Base-by-base conservation (phyloP, 2,329 filamentous ascomycete species). In the Curvularia sp. region DNA sequence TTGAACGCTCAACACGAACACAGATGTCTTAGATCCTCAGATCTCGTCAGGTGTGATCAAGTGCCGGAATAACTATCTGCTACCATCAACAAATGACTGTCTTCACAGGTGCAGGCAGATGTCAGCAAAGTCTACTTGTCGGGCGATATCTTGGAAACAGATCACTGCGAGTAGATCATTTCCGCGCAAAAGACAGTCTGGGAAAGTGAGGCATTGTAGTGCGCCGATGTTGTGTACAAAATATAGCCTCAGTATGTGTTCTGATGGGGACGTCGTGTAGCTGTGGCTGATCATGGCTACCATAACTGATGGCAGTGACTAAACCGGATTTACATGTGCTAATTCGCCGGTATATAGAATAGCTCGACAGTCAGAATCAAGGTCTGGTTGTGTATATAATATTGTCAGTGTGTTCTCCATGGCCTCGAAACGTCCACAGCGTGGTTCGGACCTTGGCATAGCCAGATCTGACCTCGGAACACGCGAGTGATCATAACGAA, bases 201-300 rank as follows among this genome's bases (percentile, higher is more conserved):
- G 27, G 28, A 32, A 54, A 54, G 51, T 54, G 43, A 42, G 21
- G 32, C 34, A 27, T 32, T 13, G 36, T 19, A 10, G 12, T 28
- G 41, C 25, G 12, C 8, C 8, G 15, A 52, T 25, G 41, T 12
- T 15, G 41, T 41, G 34, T 34, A 42, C 36, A 38, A 3, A n/a
- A 34, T 2, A 28, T 12, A 30, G 9, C 39, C 15, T 46, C 28
- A 28, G 18, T 13, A 38, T 21, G 34, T 54, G 27, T 3, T 19
- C 13, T 25, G 10, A 18, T 28, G 19, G 23, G n/a, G 3, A 38
- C 15, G 25, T 28, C 18, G 51, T 54, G 51, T 54, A 42, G 18
- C 51, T 50, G 46, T 55, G 53, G 46, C 45, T 49, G 23, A n/a
- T 43, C 19, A 21, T 28, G 4, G 28, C 38, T 21, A 42, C 21